phyloP scores from a whole-genome alignment of 164 flowering plant species.

The Macadamia tetraphylla region DNA sequence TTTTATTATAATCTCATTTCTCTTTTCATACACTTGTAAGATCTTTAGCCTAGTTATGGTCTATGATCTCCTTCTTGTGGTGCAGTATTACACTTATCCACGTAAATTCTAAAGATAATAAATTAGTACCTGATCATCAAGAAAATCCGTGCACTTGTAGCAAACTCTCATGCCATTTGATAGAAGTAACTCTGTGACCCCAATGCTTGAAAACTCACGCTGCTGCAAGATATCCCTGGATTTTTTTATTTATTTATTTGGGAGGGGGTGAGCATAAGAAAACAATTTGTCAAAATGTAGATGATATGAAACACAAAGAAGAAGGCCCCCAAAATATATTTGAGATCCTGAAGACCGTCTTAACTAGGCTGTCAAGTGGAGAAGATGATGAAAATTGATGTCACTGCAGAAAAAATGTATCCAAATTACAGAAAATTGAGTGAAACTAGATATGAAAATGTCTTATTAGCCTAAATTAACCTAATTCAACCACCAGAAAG shows the following conservation, averaged over 20 bases:
- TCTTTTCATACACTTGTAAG: too few relatives aligned
- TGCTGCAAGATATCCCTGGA: conserved; percentile 57
- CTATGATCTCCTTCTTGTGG: too few relatives aligned
- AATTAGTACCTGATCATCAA: conserved; percentile 81
- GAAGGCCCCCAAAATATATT: not conserved
- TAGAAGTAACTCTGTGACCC: conserved; percentile 66
- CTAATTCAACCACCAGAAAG: too few relatives aligned
- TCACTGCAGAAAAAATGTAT: too few relatives aligned
- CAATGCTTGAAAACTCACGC: conserved; percentile 54
- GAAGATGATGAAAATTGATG: too few relatives aligned
- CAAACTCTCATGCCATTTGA: conserved; percentile 95
- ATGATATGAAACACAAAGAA: not conserved
- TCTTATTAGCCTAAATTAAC: too few relatives aligned
- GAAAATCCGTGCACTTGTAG: conserved; percentile 85
- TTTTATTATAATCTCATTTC: too few relatives aligned
- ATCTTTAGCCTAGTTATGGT: too few relatives aligned
- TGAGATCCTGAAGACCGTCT: not conserved
- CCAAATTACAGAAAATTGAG: too few relatives aligned
- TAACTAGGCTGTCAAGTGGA: too few relatives aligned
- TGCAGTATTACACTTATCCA: not conserved
- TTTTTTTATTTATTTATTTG: not conserved
- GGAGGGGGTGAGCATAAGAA: not conserved
- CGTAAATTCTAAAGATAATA: not conserved
- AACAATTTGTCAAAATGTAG: conserved; percentile 3
- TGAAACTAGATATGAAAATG: too few relatives aligned